A percentile compares a stretch with the other conserved stretches of the same genome.
These are phyloP conservation scores for Tylopilus plumbeoviolaceoides DNA, from an alignment of 768 basidiomycete species.

Conservation along the genomic window DNA sequence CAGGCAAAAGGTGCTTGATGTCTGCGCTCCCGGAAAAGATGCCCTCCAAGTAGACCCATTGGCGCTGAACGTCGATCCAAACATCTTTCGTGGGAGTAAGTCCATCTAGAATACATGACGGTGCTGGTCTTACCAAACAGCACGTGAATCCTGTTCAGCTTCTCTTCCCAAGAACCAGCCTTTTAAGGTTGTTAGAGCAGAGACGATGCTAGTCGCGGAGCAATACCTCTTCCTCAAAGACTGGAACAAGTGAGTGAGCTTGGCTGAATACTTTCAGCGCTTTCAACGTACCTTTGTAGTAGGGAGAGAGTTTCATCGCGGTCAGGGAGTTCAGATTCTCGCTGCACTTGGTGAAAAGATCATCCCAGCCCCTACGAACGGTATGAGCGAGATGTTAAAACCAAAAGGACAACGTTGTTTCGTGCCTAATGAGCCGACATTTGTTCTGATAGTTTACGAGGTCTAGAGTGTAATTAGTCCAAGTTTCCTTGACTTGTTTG, in stretches of 20 bases:
- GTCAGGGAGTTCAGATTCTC: constrained; percentile 95
- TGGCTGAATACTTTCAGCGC: background rate
- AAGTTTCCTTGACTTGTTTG: constrained; percentile 93
- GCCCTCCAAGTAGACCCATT: constrained; percentile 99
- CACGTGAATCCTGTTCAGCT: constrained; percentile 93
- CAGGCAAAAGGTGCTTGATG: constrained; percentile 97
- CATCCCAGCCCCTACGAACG: constrained; percentile 82
- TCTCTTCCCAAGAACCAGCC: constrained; percentile 95
- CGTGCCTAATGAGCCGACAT: constrained; percentile 86
- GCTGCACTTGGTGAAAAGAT: constrained; percentile 93
- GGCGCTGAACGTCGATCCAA: constrained; percentile 99
- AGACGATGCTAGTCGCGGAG: background rate
- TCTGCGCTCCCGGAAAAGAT: constrained; percentile 99
- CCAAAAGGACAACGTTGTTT: background rate
- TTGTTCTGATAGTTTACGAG: constrained; percentile 99
- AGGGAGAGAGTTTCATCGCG: constrained; percentile 97
- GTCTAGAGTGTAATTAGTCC: constrained; percentile 94
- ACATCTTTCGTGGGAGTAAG: constrained; percentile 56
- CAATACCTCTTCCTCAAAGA: constrained; percentile 82
- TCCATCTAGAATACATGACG: background rate
- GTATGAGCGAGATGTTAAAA: constrained; percentile 3
- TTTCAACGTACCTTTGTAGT: constrained; percentile 76
- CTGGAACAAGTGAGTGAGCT: constrained; percentile 34
- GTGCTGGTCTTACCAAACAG: constrained; percentile 69
- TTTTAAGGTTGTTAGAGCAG: constrained; percentile 23